Percentiles rank a stretch among this genome's conserved stretches.
Conservation (phyloP, 164 flowering plant genomes). For the Vitis amurensis region DNA sequence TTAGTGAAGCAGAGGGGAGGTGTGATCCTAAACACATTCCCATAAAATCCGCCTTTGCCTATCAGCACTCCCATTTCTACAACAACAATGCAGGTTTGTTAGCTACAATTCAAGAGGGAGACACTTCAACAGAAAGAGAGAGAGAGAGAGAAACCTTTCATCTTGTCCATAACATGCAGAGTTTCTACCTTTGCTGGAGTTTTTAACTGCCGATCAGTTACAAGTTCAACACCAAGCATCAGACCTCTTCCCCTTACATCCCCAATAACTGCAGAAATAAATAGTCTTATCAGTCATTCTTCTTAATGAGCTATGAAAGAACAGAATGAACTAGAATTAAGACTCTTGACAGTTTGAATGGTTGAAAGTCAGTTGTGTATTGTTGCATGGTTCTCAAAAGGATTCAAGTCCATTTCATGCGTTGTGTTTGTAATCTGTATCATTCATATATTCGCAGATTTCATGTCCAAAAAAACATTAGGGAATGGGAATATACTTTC, state of each 20-base stretch:
- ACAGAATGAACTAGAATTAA: no score
- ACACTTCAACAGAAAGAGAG: neutral
- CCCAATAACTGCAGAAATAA: conserved; percentile 67
- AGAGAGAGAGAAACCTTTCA: conserved; percentile 68
- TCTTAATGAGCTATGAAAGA: no score
- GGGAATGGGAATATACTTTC: conserved; percentile 45
- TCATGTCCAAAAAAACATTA: no score
- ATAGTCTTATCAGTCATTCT: neutral
- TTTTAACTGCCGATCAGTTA: conserved; percentile 71
- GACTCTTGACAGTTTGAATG: no score
- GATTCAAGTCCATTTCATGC: no score
- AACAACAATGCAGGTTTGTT: neutral
- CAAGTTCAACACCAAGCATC: conserved; percentile 93
- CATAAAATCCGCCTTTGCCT: conserved; percentile 90
- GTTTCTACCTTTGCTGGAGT: conserved; percentile 89
- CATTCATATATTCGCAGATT: no score
- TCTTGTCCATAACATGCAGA: conserved; percentile 74
- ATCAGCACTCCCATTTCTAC: conserved; percentile 81
- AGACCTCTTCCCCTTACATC: conserved; percentile 94
- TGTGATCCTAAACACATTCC: conserved; percentile 90
- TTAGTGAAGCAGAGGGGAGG: conserved; percentile 97
- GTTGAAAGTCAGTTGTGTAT: no score
- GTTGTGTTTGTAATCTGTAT: no score
- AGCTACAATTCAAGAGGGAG: neutral
- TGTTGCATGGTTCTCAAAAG: no score